A percentile compares a stretch with the other conserved stretches of the same genome.
Evolutionary conservation across 495 filamentous ascomycete species (phyloP).

Genomic region (Penicillium goetzii): DNA sequence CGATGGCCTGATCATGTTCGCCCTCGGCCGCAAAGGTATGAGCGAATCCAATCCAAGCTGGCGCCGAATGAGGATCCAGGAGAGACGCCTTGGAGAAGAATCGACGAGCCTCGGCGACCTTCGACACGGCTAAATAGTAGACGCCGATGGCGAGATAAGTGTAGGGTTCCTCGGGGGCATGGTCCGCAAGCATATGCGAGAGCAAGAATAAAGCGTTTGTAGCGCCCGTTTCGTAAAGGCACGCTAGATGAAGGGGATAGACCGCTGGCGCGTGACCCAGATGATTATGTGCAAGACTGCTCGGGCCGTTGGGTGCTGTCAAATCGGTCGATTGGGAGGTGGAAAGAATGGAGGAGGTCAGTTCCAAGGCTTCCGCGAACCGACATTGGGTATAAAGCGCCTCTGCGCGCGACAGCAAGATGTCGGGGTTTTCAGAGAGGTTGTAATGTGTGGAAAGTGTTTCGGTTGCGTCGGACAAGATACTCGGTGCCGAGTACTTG

Average conservation of each 20-base stretch:
- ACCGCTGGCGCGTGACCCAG: conserved; percentile 88
- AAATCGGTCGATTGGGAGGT: conserved; percentile 43
- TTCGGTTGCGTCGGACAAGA: conserved; percentile 86
- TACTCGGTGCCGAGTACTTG: conserved; percentile 86
- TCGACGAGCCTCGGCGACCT: conserved; percentile 88
- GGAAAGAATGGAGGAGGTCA: conserved; percentile 82
- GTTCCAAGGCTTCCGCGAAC: conserved; percentile 80
- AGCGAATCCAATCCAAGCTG: conserved; percentile 98
- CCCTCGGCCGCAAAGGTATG: conserved; percentile 99
- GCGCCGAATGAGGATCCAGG: conserved; percentile 96
- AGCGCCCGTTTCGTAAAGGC: conserved; percentile 82
- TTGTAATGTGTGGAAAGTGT: conserved; percentile 92
- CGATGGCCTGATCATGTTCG: conserved; percentile 97
- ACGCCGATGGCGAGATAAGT: conserved; percentile 93
- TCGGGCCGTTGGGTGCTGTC: conserved; percentile 22
- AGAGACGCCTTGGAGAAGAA: conserved; percentile 97
- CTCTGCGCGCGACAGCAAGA: conserved; percentile 89
- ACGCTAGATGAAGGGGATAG: conserved; percentile 90
- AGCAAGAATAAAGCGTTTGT: conserved; percentile 90
- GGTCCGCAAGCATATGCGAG: conserved; percentile 92
- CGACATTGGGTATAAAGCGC: conserved; percentile 93
- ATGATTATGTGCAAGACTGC: conserved; percentile 47
- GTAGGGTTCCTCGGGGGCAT: conserved; percentile 85
- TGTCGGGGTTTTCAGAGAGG: conserved; percentile 82
- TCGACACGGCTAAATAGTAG: conserved; percentile 88